Evolutionary conservation across 2,329 filamentous ascomycete genomes (phyloP).

Genomic region (Trematosphaeria pertusa): DNA sequence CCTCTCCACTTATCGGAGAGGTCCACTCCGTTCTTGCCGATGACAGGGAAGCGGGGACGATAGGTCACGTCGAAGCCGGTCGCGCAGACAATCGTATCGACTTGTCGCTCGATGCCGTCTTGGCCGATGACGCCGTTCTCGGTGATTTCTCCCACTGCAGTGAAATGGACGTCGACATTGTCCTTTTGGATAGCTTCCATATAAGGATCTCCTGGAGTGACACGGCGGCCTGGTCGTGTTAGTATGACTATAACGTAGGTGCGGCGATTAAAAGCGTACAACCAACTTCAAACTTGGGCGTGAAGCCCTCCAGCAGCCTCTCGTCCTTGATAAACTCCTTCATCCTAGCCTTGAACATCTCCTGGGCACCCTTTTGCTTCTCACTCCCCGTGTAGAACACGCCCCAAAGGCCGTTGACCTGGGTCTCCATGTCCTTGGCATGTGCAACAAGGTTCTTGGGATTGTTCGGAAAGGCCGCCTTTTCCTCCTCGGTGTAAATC

Average conservation of each 20-base stretch:
- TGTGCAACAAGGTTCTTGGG: conserved; percentile 52
- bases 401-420: conserved; percentile 58
- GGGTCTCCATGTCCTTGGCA: conserved; percentile 55
- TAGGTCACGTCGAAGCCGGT: conserved; percentile 56
- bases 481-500: conserved; percentile 53
- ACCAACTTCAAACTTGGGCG: conserved; percentile 54
- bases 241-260: neutral
- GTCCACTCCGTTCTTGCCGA: conserved; percentile 50
- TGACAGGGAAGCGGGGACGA: conserved; percentile 51
- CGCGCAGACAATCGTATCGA: conserved; percentile 54
- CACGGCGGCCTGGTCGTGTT: conserved; percentile 41
- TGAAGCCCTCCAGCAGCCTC: conserved; percentile 56
- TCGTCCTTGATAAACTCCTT: conserved; percentile 60
- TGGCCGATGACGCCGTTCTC: conserved; percentile 54
- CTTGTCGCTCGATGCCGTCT: conserved; percentile 51
- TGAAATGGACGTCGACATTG: conserved; percentile 61
- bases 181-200: conserved; percentile 58
- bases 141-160: conserved; percentile 54
- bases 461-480: conserved; percentile 51
- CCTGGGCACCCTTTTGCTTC: conserved; percentile 48
- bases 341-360: conserved; percentile 54
- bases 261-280: conserved; percentile 33
- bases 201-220: conserved; percentile 60
- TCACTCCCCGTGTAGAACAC: conserved; percentile 54
- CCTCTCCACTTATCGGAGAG: conserved; percentile 51